Base-by-base conservation (phyloP, 2,329 filamentous ascomycete species). In the Exophiala sp. region DNA sequence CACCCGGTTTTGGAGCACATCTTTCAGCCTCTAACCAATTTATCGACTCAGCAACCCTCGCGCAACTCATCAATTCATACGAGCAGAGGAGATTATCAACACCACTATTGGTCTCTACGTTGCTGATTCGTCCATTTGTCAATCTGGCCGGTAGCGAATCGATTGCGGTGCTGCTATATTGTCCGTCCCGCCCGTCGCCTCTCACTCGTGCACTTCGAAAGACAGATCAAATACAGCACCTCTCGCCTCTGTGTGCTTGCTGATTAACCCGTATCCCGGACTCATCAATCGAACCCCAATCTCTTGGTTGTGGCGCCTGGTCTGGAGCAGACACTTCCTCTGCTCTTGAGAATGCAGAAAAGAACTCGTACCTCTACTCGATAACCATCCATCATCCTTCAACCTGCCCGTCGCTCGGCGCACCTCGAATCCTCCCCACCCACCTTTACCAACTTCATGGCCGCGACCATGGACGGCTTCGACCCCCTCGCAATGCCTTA, bases 401-500 rank as follows among this genome's bases (percentile, higher is more conserved):
- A 20, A 14, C 14, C 39, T 21, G 3, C 14, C 16, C 21, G 6
- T 35, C 32, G 39, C 34, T 43, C 47, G 45, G 44, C 40, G 41
- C 46, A 45, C 24, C 47, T 52, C 46, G 29, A 46, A 29, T 38
- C 45, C 24, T 36, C 50, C 29, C n/a, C 32, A 35, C 42, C 49
- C 35, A 33, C 45, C 45, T 33, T 46, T 24, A 32, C 33, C 21
- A 5, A 32, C 47, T 47, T 21, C 29, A 61, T 62, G 59, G 54
- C 62, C 41, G 54, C 54, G 62, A 67, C 63, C 57, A 77, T 77
- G 75, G 80, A 83, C 65, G 76, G 78, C 68, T 83, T 80, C 70
- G 80, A 83, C 67, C 79, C 78, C 61, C 78, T 80, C 70, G 75
- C 78, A 67, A 83, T 85, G 81, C 79, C 80, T n/a, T 85, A 84